phyloP scores from a whole-genome alignment of 768 basidiomycete genomes.

The Termitomyces sp. region DNA sequence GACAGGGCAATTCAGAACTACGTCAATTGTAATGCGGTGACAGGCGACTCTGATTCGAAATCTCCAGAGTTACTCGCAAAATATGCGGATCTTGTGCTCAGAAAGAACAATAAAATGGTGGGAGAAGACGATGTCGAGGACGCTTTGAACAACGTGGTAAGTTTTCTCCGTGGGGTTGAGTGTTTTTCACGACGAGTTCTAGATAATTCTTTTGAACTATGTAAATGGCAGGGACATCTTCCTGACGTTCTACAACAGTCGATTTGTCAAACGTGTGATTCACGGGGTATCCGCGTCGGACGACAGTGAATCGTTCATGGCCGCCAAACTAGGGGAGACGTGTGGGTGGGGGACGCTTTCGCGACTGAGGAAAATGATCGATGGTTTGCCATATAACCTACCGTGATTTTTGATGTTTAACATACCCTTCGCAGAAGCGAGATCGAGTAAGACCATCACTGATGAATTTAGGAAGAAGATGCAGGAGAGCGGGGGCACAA shows the following conservation, averaged over 20 bases:
- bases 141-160: slow-evolving; percentile 84
- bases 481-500: slow-evolving; percentile 83
- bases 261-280: slow-evolving; percentile 88
- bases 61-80: slow-evolving; percentile 92
- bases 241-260: slow-evolving; percentile 96
- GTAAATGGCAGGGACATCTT: slow-evolving; percentile 99
- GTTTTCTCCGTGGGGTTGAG: slow-evolving; percentile 16
- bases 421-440: slow-evolving; percentile 62
- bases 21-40: slow-evolving; percentile 89
- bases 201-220: slow-evolving; percentile 99
- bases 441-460: slow-evolving; percentile 90
- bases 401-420: background rate
- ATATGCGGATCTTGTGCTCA: slow-evolving; percentile 82
- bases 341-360: slow-evolving; percentile 95
- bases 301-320: slow-evolving; percentile 97
- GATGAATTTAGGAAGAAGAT: slow-evolving; percentile 93
- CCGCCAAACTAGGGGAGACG: slow-evolving; percentile 92
- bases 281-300: slow-evolving; percentile 89
- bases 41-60: slow-evolving; percentile 78
- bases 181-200: slow-evolving; percentile 11
- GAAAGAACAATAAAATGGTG: slow-evolving; percentile 93
- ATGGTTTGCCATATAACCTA: slow-evolving; percentile 42
- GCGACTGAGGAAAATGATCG: slow-evolving; percentile 96
- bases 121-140: slow-evolving; percentile 90
- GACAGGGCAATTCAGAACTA: slow-evolving; percentile 96